phyloP scores from a whole-genome alignment of 2,329 filamentous ascomycete species.

The Botrytis paeoniae region DNA sequence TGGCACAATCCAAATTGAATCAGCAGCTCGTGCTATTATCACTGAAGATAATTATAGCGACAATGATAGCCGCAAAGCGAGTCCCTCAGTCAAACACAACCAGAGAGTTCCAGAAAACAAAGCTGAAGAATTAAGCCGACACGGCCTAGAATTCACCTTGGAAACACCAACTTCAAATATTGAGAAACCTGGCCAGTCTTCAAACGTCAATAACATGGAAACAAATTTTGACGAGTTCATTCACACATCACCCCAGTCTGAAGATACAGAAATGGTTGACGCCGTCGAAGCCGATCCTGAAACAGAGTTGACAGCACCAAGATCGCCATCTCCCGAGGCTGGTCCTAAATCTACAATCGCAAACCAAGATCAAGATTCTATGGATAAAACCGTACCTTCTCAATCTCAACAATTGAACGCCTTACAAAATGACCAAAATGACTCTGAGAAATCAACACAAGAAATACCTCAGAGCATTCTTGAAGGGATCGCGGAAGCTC shows the following conservation, averaged over 20 bases:
- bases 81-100: background rate
- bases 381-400: too few species aligned
- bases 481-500: background rate
- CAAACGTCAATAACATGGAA: background rate
- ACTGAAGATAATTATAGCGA: background rate
- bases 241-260: background rate
- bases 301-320: background rate
- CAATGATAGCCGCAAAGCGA: slow-evolving; percentile 5
- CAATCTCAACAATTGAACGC: background rate
- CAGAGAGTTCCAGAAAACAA: background rate
- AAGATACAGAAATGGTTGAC: slow-evolving; percentile 1
- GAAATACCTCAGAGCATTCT: background rate
- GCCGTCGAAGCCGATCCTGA: background rate
- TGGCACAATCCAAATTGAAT: background rate
- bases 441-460: slow-evolving; percentile 3
- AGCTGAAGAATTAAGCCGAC: background rate
- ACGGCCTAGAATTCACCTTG: background rate
- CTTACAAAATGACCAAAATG: background rate
- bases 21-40: background rate
- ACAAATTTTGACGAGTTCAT: background rate
- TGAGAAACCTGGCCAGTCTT: background rate
- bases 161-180: background rate
- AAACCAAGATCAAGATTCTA: background rate
- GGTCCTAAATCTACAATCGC: background rate
- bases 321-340: background rate